Evolutionary conservation across 495 filamentous ascomycete species (phyloP).

Genomic region (Podospora anserina): DNA sequence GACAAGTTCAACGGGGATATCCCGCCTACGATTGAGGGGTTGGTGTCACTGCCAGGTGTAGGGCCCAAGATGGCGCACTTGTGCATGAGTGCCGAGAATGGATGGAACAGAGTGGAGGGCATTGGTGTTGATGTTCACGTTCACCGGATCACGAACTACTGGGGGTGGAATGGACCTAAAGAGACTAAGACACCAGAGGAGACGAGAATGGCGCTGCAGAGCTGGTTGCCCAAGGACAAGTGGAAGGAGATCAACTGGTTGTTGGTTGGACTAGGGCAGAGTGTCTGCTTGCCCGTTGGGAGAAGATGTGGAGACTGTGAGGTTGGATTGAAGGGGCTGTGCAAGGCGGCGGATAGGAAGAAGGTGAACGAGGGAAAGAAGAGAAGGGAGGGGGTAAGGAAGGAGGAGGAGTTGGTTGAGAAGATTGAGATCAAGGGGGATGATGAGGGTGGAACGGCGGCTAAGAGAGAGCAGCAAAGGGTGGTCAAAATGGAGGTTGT

Average conservation of each 20-base stretch:
- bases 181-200: constrained; percentile 81
- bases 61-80: constrained; percentile 98
- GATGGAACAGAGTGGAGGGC: constrained; percentile 57
- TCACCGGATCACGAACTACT: constrained; percentile 91
- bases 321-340: constrained; percentile 69
- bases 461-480: constrained; percentile 10
- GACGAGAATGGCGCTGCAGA: constrained; percentile 71
- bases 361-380: constrained; percentile 50
- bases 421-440: constrained; percentile 31
- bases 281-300: constrained; percentile 77
- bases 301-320: constrained; percentile 79
- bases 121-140: constrained; percentile 69
- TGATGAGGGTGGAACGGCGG: constrained; percentile 28
- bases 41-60: constrained; percentile 82
- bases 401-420: constrained; percentile 31
- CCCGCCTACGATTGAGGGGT: constrained; percentile 71
- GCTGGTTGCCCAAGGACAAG: constrained; percentile 79
- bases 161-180: constrained; percentile 70
- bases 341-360: constrained; percentile 63
- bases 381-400: constrained; percentile 32
- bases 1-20: constrained; percentile 74
- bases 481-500: constrained; percentile 11
- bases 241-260: constrained; percentile 96
- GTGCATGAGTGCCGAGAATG: constrained; percentile 62
- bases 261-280: constrained; percentile 86